Evolutionary conservation across 1,284 basidiomycete species (phyloP), one percentile per base, ranked within the genome.

Genomic region (Thecaphora thlaspeos): DNA sequence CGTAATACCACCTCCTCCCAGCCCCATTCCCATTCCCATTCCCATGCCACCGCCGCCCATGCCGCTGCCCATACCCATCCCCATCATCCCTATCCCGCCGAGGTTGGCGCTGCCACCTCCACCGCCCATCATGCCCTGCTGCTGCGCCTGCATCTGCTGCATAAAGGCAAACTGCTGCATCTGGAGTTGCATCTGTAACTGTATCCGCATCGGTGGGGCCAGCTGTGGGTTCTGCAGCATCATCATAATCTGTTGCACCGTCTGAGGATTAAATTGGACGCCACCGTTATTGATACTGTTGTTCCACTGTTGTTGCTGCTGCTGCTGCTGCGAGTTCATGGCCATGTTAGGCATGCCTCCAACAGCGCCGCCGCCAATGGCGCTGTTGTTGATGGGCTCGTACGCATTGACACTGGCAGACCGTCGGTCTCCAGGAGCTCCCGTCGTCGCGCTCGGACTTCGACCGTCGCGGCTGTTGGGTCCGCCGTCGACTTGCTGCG

Each of bases 181-280:
- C 39, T 75, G 73, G 41, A 76, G 41, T 43, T 76, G 73, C 72
- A 75, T 76, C 55, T 76, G 74, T 21, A 73, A 53, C 51, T 75
- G 71, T 68, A 75, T 73, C 21, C 71, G 61, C 70, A 76, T 70
- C 38, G 71, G 71, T 17, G 70, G 68, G 11, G 74, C 73, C 24
- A 76, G 51, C 21, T 66, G 57, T 4, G 74, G 73, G 34, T 75
- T 76, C 38, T 71, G 67, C 19, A 76, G 61, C 69, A 73, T 73
- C 62, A 70, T 67, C 61, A 74, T 70, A 34, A 75, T 69, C 49
- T 76, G 71, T 41, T 75, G 73, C 34, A 73, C 66, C 41, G 69
- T 43, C 43, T 62, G 60, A 7, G 71, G 71, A 34, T 74, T 67
- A 51, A 73, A 76, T 17, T 37, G 49, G 48, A 58, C 54, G 54